Conservation (phyloP, 2,329 filamentous ascomycete species). For the Fusarium clavum region DNA sequence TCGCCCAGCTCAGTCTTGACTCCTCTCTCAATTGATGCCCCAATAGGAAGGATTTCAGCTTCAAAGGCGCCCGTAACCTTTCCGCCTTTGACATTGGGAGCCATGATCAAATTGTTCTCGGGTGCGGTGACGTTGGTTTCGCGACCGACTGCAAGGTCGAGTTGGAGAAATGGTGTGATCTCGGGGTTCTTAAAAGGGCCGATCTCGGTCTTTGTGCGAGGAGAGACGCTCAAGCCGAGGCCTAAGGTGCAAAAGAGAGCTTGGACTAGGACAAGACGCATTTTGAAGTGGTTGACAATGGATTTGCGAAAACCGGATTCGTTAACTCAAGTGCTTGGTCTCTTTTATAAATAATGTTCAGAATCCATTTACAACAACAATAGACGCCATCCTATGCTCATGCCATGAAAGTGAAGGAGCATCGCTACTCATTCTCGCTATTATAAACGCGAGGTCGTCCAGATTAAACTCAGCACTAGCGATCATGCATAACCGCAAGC, state of each 20-base stretch:
- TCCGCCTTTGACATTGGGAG: constrained; percentile 2
- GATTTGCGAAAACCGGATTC: not conserved
- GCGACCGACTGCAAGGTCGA: not conserved
- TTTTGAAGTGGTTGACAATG: not conserved
- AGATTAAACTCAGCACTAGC: not conserved
- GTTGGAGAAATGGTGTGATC: not conserved
- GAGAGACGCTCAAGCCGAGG: not conserved
- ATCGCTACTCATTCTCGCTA: not conserved
- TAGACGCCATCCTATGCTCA: not conserved
- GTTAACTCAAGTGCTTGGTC: not conserved
- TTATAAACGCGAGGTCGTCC: not conserved
- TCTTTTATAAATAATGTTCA: not conserved
- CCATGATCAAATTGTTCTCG: not conserved
- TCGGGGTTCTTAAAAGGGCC: not conserved
- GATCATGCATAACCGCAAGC: not conserved
- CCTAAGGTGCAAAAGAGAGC: not conserved
- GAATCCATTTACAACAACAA: not conserved
- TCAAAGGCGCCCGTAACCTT: constrained; percentile 7
- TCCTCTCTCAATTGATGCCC: constrained; percentile 2
- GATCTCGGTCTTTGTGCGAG: accelerated
- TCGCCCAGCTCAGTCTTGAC: constrained; percentile 2
- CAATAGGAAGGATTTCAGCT: constrained; percentile 5
- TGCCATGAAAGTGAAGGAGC: too few relatives aligned
- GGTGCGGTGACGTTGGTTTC: constrained; percentile 14
- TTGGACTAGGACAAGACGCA: not conserved